Evolutionary conservation across 495 filamentous ascomycete genomes (phyloP).

Genomic region (Apiosordaria backusii): DNA sequence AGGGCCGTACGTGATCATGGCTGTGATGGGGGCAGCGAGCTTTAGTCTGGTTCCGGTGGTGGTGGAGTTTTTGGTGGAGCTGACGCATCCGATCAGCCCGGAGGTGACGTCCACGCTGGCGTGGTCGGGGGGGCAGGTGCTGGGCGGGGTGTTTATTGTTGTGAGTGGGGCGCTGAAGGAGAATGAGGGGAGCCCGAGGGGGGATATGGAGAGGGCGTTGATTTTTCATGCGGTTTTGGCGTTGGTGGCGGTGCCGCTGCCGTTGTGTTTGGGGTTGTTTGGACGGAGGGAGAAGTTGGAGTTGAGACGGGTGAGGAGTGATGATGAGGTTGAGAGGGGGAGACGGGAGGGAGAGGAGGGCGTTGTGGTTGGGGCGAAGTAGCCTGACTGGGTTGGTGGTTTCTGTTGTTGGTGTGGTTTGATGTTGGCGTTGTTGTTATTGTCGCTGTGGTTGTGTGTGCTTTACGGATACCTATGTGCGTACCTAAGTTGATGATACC

Average conservation of each 20-base stretch:
- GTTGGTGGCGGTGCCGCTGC: constrained; percentile 60
- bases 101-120: constrained; percentile 78
- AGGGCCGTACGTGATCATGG: constrained; percentile 65
- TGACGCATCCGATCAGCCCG: constrained; percentile 82
- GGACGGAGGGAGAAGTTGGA: constrained; percentile 49
- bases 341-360: no score
- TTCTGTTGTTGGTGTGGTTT: background rate
- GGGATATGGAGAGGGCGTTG: constrained; percentile 68
- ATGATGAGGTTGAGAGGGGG: constrained; percentile 22
- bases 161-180: constrained; percentile 75
- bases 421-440: background rate
- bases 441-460: no score
- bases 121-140: constrained; percentile 77
- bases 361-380: background rate
- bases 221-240: constrained; percentile 74
- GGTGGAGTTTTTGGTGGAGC: constrained; percentile 80
- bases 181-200: constrained; percentile 53
- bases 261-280: constrained; percentile 64
- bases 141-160: constrained; percentile 81
- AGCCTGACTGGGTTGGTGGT: background rate
- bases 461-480: no score
- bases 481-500: no score
- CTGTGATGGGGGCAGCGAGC: constrained; percentile 72
- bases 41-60: constrained; percentile 81
- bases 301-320: constrained; percentile 53